A percentile compares a stretch with the other conserved stretches of the same genome.
phyloP scores from a whole-genome alignment of 1,284 basidiomycete genomes.

The Wallemia hederae region DNA sequence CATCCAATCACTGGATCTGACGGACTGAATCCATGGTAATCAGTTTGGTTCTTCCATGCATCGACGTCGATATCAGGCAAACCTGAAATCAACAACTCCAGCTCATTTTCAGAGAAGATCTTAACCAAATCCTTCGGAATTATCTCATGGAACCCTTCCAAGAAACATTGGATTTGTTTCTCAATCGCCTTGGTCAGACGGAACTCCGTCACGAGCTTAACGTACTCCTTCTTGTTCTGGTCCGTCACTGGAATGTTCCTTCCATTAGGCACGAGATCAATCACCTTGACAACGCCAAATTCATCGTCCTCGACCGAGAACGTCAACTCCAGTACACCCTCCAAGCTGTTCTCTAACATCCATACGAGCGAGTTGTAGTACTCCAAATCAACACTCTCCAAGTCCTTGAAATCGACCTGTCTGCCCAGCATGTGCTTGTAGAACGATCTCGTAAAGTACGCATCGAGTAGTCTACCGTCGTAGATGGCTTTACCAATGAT shows the following conservation, averaged over 20 bases:
- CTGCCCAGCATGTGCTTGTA: slow-evolving; percentile 79
- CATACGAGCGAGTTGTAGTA: slow-evolving; percentile 78
- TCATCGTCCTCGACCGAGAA: slow-evolving; percentile 23
- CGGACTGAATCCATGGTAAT: slow-evolving; percentile 56
- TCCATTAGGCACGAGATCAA: slow-evolving; percentile 59
- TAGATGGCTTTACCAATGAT: slow-evolving; percentile 91
- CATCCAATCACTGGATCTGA: slow-evolving; percentile 85
- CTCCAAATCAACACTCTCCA: slow-evolving; percentile 89
- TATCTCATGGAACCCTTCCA: slow-evolving; percentile 83
- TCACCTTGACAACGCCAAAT: slow-evolving; percentile 65
- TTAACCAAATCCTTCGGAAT: slow-evolving; percentile 56
- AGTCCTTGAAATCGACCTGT: slow-evolving; percentile 68
- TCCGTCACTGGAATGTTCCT: slow-evolving; percentile 58
- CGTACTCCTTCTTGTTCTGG: slow-evolving; percentile 89
- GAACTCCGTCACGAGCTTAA: slow-evolving; percentile 68
- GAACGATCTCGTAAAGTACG: slow-evolving; percentile 84
- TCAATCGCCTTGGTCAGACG: slow-evolving; percentile 79
- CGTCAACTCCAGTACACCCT: slow-evolving; percentile 13
- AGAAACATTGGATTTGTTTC: slow-evolving; percentile 76
- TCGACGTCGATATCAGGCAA: slow-evolving; percentile 97
- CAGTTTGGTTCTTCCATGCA: slow-evolving; percentile 85
- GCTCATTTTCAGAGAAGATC: slow-evolving; percentile 82
- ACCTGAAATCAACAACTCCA: slow-evolving; percentile 89
- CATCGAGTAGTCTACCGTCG: slow-evolving; percentile 81
- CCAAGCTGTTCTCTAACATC: slow-evolving; percentile 55